A percentile compares a stretch with the other conserved stretches of the same genome.
Conservation (phyloP, 169 alveolate species). For the Plasmodium inui region DNA sequence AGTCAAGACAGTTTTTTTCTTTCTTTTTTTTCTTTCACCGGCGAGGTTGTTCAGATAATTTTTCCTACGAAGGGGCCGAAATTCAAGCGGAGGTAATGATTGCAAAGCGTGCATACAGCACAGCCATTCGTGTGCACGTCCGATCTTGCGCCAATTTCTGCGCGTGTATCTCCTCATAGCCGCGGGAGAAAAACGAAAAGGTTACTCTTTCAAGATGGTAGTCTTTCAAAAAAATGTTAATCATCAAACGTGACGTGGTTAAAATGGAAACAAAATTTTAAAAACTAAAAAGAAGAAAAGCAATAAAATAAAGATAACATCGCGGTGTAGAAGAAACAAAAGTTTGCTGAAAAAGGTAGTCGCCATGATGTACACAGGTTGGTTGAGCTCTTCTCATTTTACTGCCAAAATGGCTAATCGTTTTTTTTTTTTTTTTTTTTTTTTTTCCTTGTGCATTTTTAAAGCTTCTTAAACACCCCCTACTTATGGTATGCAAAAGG, state of each 20-base stretch:
- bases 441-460: not conserved
- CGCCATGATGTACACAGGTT: not conserved
- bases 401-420: not conserved
- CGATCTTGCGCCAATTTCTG: not conserved
- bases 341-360: not conserved
- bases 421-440: not conserved
- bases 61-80: not conserved
- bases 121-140: not conserved
- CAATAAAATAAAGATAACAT: slow-evolving; percentile 1
- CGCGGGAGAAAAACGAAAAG: not conserved
- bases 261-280: slow-evolving; percentile 5
- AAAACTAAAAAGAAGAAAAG: not conserved
- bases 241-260: not conserved
- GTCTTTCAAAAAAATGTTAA: not conserved
- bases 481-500: not conserved
- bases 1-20: not conserved
- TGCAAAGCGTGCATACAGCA: not conserved
- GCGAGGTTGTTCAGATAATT: not conserved
- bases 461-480: not conserved
- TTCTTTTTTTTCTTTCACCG: not conserved
- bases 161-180: not conserved
- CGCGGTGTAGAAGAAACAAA: not conserved
- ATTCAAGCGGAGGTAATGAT: not conserved
- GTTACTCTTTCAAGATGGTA: not conserved
- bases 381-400: not conserved